Evolutionary conservation across 371 early-diverging fungal genomes (phyloP), one percentile per base, ranked within the genome.

Genomic region (Syncephalastrum racemosum): DNA sequence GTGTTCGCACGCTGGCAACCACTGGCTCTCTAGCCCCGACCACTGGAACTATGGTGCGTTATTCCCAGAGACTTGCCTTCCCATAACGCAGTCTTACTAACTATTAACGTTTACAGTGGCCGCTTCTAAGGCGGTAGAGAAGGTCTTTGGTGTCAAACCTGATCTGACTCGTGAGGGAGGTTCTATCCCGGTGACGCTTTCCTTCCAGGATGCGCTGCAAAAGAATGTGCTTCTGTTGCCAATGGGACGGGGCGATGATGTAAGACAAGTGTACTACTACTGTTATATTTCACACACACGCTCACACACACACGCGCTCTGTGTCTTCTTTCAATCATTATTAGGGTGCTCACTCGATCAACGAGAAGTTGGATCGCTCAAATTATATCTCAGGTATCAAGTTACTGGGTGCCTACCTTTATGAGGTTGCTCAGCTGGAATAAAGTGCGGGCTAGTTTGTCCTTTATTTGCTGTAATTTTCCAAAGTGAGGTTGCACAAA

Each of bases 91-190:
- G 15, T 2, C 45, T 31, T 31, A 31, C 36, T 31, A 10, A 31
- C 36, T 5, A 7, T 8, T 12, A 5, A 31, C 5, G n/a, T n/a
- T 18, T 13, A 1, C n/a, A 50, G 48, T 27, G 46, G 45, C 49
- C 54, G 43, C 44, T 27, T 16, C 22, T 47, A 84, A 84, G 54
- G 98, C 98, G 58, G 89, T 92, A 50, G 90, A 96, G 79, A 84
- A 78, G 50, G 94, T 97, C 20, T 96, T 87, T 71, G 82, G 85
- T 49, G 87, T 89, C 62, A 89, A 84, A 74, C 98, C 98, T 56
- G 98, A 98, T 64, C 80, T 91, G 67, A 98, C 97, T 20, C 90
- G 98, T 67, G 98, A 98, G 83, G 98, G 96, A 59, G 95, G 97
- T 8, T 92, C 93, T 41, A 98, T 98, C 64, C 98, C 98, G n/a